These are phyloP conservation scores for Pyronema omphalodes DNA, from an alignment of 495 filamentous ascomycete species.

Conservation along the genomic window DNA sequence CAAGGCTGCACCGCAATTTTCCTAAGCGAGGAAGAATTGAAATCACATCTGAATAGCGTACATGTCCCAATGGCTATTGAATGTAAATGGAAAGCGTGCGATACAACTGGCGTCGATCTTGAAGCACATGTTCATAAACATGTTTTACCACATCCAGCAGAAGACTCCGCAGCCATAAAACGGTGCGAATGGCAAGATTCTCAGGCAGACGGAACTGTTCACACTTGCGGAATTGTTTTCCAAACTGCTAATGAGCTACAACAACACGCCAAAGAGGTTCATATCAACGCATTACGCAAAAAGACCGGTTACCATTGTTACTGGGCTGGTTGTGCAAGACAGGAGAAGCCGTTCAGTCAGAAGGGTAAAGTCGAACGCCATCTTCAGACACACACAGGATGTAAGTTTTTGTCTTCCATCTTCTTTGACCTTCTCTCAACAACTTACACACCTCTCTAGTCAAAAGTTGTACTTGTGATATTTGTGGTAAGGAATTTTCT, in stretches of 20 bases:
- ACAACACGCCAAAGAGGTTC: conserved; percentile 27
- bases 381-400: conserved; percentile 42
- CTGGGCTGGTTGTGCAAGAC: conserved; percentile 32
- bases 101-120: conserved; percentile 12
- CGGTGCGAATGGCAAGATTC: conserved; percentile 15
- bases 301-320: conserved; percentile 29
- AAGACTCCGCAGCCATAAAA: not conserved
- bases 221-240: conserved; percentile 13
- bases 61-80: conserved; percentile 13
- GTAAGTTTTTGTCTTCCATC: conserved; percentile 28
- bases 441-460: conserved; percentile 25
- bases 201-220: not conserved
- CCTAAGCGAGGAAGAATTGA: conserved; percentile 15
- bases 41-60: conserved; percentile 11
- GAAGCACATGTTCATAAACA: conserved; percentile 20
- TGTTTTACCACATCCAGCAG: conserved; percentile 5
- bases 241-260: conserved; percentile 23
- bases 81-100: conserved; percentile 21
- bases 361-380: conserved; percentile 44
- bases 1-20: conserved; percentile 19
- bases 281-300: conserved; percentile 27
- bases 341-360: conserved; percentile 32
- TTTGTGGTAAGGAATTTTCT: conserved; percentile 38
- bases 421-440: not conserved
- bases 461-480: conserved; percentile 37